These are phyloP conservation scores for Litchi chinensis DNA, from an alignment of 345 rosid species.

Conservation along the genomic window DNA sequence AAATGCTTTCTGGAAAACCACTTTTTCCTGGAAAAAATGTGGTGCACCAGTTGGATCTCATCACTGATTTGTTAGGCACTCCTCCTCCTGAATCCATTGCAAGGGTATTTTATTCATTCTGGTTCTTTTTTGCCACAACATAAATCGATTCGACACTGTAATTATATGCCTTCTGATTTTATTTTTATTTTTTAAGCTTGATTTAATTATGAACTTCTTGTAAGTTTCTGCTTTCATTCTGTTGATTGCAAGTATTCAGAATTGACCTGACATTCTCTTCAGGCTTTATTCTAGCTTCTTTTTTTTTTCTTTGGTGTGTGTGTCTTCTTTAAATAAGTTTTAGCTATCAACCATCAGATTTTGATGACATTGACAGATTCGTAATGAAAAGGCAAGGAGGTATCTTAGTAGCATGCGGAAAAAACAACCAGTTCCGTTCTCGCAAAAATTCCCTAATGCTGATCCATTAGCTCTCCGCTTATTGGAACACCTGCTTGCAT, in stretches of 20 bases:
- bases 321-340: neutral
- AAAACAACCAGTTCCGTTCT: constrained; percentile 77
- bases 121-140: constrained; percentile 16
- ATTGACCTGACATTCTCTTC: constrained; percentile 10
- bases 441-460: constrained; percentile 78
- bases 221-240: neutral
- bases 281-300: neutral
- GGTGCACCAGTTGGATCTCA: constrained; percentile 93
- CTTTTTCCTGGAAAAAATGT: constrained; percentile 96
- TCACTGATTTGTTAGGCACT: constrained; percentile 96
- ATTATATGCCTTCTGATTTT: constrained; percentile 2
- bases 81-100: constrained; percentile 76
- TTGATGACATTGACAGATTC: constrained; percentile 57
- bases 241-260: neutral
- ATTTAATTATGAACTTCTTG: neutral
- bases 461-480: constrained; percentile 83
- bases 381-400: constrained; percentile 98
- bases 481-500: constrained; percentile 79
- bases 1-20: constrained; percentile 93
- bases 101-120: constrained; percentile 53
- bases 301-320: too few species aligned
- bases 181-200: neutral
- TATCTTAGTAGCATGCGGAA: constrained; percentile 92
- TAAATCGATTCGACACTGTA: neutral
- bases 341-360: constrained; percentile 13